phyloP scores from a whole-genome alignment of 2,329 filamentous ascomycete species.

The Cladobotryum protrusum region DNA sequence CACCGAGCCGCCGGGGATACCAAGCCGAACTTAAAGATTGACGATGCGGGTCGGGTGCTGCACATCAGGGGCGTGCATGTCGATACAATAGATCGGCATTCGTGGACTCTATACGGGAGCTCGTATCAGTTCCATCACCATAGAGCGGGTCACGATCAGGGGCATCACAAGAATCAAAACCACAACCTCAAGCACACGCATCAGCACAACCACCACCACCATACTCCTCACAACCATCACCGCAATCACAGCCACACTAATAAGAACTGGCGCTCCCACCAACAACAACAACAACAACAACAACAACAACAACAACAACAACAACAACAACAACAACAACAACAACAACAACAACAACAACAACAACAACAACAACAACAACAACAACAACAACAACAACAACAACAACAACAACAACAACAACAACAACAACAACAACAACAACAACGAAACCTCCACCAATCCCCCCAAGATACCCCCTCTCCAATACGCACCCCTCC shows the following conservation, averaged over 20 bases:
- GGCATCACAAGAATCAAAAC: not conserved
- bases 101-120: conserved; percentile 25
- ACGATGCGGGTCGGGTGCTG: conserved; percentile 18
- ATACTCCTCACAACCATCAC: not conserved
- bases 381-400: not conserved
- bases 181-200: not conserved
- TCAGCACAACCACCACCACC: not conserved
- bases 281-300: not conserved
- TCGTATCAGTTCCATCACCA: conserved; percentile 23
- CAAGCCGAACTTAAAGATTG: conserved; percentile 21
- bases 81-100: conserved; percentile 19
- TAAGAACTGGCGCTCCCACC: not conserved
- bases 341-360: not conserved
- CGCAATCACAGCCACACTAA: not conserved
- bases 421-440: not conserved
- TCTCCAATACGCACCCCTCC: no score
- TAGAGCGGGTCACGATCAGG: not conserved
- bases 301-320: not conserved
- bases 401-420: not conserved
- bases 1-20: conserved; percentile 25
- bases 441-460: conserved; percentile 10
- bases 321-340: not conserved
- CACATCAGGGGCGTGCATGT: conserved; percentile 24
- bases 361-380: not conserved
- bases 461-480: no score